Base-by-base conservation (phyloP, 129 eudicot species). In the Smallanthus sonchifolius region DNA sequence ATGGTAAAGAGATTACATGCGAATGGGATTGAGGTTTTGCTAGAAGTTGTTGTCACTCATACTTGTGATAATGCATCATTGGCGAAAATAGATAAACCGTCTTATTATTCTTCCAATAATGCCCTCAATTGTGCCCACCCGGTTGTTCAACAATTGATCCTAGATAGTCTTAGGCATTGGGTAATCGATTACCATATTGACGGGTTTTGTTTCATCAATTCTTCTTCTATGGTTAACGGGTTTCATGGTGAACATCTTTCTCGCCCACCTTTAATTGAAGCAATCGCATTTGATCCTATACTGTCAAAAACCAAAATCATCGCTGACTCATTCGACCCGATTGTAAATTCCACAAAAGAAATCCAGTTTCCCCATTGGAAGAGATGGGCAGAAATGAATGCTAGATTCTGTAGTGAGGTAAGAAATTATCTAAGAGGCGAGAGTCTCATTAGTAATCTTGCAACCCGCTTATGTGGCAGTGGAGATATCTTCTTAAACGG, bases 381-480 rank as follows among this genome's bases (percentile, higher is more conserved):
- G 80, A 91, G 86, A 81, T 95, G 97, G 97, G 97, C 97, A n/a
- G 97, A 95, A 84, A 84, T 95, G 74, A 95, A 91, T 66, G 6
- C 84, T 2, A 81, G 74, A 4, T 95, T 91, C 63, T 85, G 94
- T 47, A 62, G 16, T 19, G 95, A 87, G 30, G 81, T 84, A 37
- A 84, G 95, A 78, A 87, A 87, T 59, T 91, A 75, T 78, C 60
- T 95, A 36, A 84, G 86, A 75, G 99, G 99, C 17, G 76, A 81
- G 64, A 87, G 88, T 67, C 89, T 84, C 19, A 69, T 95, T 2
- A 88, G 97, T 80, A 75, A 82, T 55, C 97, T 95, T 19, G 99
- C 99, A 37, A 95, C 99, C 32, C 85, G 97, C 36, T 84, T 95
- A 68, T 91, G 99, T 87, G 99, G 99, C 28, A 91, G 99, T 14